phyloP scores from a whole-genome alignment of 192 early-diverging fungal species.

The Coemansia erecta region DNA sequence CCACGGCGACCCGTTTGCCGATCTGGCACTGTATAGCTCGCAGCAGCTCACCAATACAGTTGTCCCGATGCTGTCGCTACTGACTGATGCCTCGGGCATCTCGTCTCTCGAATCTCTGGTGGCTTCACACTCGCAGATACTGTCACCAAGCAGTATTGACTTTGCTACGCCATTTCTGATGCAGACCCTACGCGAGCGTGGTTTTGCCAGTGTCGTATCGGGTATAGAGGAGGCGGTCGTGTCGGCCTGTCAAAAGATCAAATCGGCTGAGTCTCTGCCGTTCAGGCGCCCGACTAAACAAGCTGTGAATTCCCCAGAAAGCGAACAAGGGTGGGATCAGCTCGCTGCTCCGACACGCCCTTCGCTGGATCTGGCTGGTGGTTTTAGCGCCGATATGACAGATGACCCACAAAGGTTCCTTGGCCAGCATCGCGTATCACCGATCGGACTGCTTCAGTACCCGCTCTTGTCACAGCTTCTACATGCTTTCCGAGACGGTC shows the following conservation, averaged over 20 bases:
- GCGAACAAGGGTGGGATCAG: conserved; percentile 27
- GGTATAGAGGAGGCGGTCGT: conserved; percentile 27
- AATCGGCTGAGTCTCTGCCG: not conserved
- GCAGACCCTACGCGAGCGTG: conserved; percentile 34
- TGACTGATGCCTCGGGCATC: conserved; percentile 39
- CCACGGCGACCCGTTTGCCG: conserved; percentile 21
- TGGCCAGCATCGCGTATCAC: conserved; percentile 34
- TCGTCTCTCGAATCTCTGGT: conserved; percentile 27
- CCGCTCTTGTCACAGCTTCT: conserved; percentile 39
- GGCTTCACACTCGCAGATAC: conserved; percentile 16
- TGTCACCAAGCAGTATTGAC: conserved; percentile 27
- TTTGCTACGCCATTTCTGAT: conserved; percentile 28
- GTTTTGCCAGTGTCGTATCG: conserved; percentile 37
- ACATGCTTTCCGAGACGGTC: conserved; percentile 41
- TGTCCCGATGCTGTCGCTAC: conserved; percentile 22
- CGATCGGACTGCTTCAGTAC: conserved; percentile 47
- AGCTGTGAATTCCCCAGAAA: not conserved
- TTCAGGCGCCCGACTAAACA: not conserved
- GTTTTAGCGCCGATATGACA: not conserved
- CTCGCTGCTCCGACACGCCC: conserved; percentile 36
- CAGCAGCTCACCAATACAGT: conserved; percentile 20
- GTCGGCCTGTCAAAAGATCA: conserved; percentile 12
- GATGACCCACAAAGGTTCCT: conserved; percentile 20
- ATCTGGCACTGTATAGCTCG: conserved; percentile 33
- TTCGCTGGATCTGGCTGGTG: conserved; percentile 16